Evolutionary conservation across 495 filamentous ascomycete genomes (phyloP), one percentile per base, ranked within the genome.

Genomic region (Cetradonia linearis): DNA sequence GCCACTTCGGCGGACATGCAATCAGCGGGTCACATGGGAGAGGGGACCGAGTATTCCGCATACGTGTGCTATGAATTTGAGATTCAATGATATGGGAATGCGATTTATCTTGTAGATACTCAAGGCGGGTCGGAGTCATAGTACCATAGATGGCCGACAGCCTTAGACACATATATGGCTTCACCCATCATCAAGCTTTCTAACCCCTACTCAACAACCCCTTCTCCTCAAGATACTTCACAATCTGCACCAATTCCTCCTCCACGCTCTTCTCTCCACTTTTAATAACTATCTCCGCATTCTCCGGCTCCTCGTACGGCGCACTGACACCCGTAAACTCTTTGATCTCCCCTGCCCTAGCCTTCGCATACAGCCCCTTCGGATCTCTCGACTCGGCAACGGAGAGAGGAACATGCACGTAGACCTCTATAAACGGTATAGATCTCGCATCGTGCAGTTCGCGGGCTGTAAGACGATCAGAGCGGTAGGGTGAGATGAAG

Each of bases 51-150:
- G 68, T 98, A 96, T 74, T 89, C 89, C 59, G 84, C 93, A 33
- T 98, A 94, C 74, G 94, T 96, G 70, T 96, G 89, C 75, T 98
- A 96, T 74, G 89, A 96, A 66, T 91, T 96, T 70, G 86, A 90
- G 69, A 85, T 94, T 13, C 56, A 56, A 42, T 65, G 50, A 42
- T 25, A 44, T 49, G 2, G 10, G 37, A 61, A 7, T 20, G 18
- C 1, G 18, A 11, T 23, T 16, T 11, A 16, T 50, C 7, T 38
- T 38, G 25, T 59, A 37, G 20, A 37, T 46, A 52, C 14, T 18
- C 47, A 8, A 23, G 25, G 50, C 34, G 20, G 23, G 10, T n/a
- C 5, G 18, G 37, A 23, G n/a, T 36, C n/a, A 5, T 18, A 25
- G 34, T 25, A 33, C 30, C 20, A 38, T 50, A 13, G 20, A 23